phyloP scores from a whole-genome alignment of 768 basidiomycete species.

The Tricholomella constricta region DNA sequence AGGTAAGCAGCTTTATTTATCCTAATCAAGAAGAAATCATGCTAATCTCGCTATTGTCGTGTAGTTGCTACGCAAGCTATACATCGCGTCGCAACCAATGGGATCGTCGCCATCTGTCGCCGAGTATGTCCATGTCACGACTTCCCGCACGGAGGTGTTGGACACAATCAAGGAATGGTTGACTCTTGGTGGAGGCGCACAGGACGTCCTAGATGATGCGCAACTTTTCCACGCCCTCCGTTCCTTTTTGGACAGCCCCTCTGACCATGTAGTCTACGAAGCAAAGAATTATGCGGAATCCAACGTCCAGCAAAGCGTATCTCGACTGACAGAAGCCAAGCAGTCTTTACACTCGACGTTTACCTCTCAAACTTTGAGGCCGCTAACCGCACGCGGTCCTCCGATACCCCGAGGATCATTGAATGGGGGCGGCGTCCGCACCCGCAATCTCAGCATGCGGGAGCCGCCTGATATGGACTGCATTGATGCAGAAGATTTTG shows the following conservation, averaged over 20 bases:
- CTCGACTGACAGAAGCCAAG: constrained; percentile 44
- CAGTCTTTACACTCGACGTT: constrained; percentile 47
- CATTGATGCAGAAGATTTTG: constrained; percentile 67
- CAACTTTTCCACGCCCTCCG: constrained; percentile 61
- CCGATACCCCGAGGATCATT: constrained; percentile 14
- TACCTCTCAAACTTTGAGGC: constrained; percentile 60
- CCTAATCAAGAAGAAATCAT: not conserved
- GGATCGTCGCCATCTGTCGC: constrained; percentile 42
- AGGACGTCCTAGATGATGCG: constrained; percentile 74
- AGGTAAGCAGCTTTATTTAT: constrained; percentile 48
- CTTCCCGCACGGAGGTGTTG: constrained; percentile 61
- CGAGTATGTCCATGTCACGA: constrained; percentile 52
- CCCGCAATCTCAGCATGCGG: constrained; percentile 39
- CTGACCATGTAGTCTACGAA: constrained; percentile 54
- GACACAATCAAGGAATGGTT: constrained; percentile 75
- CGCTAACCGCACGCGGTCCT: constrained; percentile 33
- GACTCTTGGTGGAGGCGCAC: constrained; percentile 69
- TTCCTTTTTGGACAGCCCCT: constrained; percentile 57
- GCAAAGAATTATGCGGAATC: constrained; percentile 41
- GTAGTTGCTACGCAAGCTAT: constrained; percentile 78
- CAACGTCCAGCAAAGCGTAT: constrained; percentile 49
- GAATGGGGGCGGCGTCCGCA: constrained; percentile 27
- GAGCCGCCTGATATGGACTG: constrained; percentile 66
- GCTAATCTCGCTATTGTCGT: constrained; percentile 5
- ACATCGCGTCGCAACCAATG: constrained; percentile 51